These are phyloP conservation scores for Elsinoe australis DNA, from an alignment of 2,329 filamentous ascomycete species.

Conservation along the genomic window DNA sequence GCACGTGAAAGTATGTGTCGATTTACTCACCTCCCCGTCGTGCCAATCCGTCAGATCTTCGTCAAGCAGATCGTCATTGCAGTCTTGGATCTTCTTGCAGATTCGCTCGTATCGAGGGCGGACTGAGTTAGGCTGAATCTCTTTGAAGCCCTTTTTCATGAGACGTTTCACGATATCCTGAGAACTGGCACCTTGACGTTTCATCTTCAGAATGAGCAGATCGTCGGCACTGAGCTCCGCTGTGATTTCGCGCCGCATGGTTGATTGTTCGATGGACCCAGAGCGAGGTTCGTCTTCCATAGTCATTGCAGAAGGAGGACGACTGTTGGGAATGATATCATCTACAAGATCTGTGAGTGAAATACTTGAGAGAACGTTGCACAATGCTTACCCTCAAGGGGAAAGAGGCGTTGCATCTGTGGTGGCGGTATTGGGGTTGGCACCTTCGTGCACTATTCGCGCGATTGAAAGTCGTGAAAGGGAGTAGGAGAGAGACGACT, in stretches of 20 bases:
- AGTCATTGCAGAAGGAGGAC: too few species aligned
- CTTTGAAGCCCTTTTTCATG: constrained; percentile 35
- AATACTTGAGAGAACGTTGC: too few species aligned
- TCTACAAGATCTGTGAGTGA: too few species aligned
- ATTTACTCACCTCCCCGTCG: constrained; percentile 38
- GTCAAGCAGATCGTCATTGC: constrained; percentile 40
- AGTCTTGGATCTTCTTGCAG: constrained; percentile 35
- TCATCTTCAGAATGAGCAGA: constrained; percentile 39
- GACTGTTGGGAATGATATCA: too few species aligned
- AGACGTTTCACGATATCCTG: constrained; percentile 39
- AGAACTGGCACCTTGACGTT: constrained; percentile 37
- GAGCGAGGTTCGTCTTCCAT: neutral
- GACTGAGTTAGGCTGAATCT: constrained; percentile 42
- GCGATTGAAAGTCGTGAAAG: too few species aligned
- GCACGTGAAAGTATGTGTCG: neutral
- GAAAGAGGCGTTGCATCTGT: too few species aligned
- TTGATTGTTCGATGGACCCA: too few species aligned
- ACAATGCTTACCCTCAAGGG: too few species aligned
- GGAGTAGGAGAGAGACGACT: too few species aligned
- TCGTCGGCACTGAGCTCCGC: constrained; percentile 43
- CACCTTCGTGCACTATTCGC: too few species aligned
- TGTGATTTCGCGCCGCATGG: constrained; percentile 13
- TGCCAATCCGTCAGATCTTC: constrained; percentile 45
- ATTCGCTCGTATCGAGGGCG: constrained; percentile 42
- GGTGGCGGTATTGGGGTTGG: too few species aligned